These are phyloP conservation scores for Chloropicon primus DNA, from an alignment of 139 green algal genomes.

Conservation along the genomic window DNA sequence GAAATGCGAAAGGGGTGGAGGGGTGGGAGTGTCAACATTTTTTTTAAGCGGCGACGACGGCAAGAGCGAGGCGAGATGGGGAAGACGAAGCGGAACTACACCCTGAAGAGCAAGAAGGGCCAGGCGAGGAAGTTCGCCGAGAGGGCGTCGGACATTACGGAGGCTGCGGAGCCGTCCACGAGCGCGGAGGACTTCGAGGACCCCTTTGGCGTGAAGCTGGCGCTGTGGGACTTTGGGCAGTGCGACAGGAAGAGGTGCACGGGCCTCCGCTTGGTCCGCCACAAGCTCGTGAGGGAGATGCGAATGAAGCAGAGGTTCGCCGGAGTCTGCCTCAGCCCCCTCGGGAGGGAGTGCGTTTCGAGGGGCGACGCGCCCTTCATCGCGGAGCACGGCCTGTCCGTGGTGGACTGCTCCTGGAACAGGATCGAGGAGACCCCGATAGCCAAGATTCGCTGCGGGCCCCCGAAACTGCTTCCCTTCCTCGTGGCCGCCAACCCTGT, in stretches of 20 bases:
- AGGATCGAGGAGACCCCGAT: constrained; percentile 67
- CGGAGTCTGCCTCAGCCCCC: constrained; percentile 21
- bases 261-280: neutral
- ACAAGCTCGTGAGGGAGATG: constrained; percentile 9
- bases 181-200: neutral
- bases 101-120: neutral
- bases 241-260: neutral
- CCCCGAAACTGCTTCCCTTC: constrained; percentile 68
- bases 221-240: neutral
- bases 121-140: neutral
- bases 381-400: constrained; percentile 60
- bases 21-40: too few relatives aligned
- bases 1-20: too few relatives aligned
- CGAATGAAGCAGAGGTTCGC: constrained; percentile 22
- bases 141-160: neutral
- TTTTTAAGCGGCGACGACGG: too few relatives aligned
- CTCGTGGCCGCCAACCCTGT: constrained; percentile 94
- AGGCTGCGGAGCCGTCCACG: neutral
- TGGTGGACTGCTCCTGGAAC: constrained; percentile 94
- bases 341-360: constrained; percentile 42
- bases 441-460: constrained; percentile 72
- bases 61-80: neutral
- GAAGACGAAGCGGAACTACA: neutral
- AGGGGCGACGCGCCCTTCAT: constrained; percentile 67
- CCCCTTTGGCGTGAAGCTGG: neutral